These are phyloP conservation scores for Clavispora santaluciae DNA, from an alignment of 805 yeast genomes.

Conservation along the genomic window DNA sequence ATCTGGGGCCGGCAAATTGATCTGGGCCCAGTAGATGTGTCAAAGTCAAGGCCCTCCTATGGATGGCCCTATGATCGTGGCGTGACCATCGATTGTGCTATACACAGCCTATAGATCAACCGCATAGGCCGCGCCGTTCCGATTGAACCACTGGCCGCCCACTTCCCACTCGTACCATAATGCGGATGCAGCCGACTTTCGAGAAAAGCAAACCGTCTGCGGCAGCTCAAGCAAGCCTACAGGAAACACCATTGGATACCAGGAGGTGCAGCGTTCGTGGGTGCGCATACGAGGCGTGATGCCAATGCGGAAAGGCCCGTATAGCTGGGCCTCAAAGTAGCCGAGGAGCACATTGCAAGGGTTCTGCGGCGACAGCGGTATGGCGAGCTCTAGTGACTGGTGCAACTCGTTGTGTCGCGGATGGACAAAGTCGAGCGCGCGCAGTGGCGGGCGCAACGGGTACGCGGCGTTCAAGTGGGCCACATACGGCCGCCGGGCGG, in stretches of 20 bases:
- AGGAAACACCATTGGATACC: constrained; percentile 38
- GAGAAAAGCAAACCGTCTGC: neutral
- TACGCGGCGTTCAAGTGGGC: constrained; percentile 14
- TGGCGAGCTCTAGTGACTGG: constrained; percentile 13
- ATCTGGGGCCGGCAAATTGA: no score
- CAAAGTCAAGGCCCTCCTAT: no score
- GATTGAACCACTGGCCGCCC: constrained; percentile 16
- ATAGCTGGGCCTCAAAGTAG: constrained; percentile 66
- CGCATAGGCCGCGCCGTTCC: constrained; percentile 13
- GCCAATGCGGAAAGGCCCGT: constrained; percentile 51
- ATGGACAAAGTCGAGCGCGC: constrained; percentile 61
- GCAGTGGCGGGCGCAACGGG: constrained; percentile 34
- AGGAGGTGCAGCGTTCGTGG: constrained; percentile 26
- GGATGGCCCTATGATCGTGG: no score
- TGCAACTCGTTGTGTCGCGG: constrained; percentile 32
- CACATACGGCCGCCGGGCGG: constrained; percentile 19
- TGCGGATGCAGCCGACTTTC: constrained; percentile 3
- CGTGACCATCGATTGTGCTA: no score
- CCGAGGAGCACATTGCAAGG: constrained; percentile 74
- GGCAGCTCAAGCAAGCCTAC: constrained; percentile 5
- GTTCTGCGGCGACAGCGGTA: constrained; percentile 17
- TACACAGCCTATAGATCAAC: constrained; percentile 10
- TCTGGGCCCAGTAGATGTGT: no score
- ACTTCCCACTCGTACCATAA: constrained; percentile 27
- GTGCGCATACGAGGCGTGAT: constrained; percentile 21